Base-by-base conservation (phyloP, 345 rosid species). In the Populus euphratica region DNA sequence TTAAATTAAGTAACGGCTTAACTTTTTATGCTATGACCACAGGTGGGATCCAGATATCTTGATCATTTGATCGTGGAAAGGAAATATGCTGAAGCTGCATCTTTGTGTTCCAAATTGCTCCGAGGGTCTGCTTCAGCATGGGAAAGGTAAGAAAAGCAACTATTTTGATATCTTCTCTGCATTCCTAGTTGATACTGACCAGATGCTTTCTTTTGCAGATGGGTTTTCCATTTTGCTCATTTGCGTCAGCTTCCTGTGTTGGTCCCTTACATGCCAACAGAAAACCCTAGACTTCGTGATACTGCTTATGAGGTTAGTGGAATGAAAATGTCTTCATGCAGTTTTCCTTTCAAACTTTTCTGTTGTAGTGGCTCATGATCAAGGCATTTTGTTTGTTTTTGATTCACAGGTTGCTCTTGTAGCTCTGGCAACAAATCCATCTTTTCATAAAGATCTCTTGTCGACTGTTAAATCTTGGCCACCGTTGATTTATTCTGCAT, bases 181-280 rank as follows among this genome's bases (percentile, higher is more conserved):
- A 78, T 74, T 75, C 61, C 73, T 68, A 79, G 67, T 52, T 82
- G 56, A 74, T 76, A 79, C 62, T 79, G 50, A 78, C 50, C 10
- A 35, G 70, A 54, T 68, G 54, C 76, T 87, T 79, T 78, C 77
- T 79, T 80, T 54, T 78, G 67, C 91, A 96, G 99, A 81, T 96
- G 99, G 99, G 96, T 94, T 85, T 96, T 96, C 90, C 98, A 92
- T 81, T 96, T 96, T 88, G 99, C 99, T 76, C 98, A 94, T 85
- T 94, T 96, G 61, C 99, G 97, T 43, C 99, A 92, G 79, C 96
- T 96, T 69, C 98, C 97, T 68, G 96, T 91, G 44, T 86, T 96
- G 90, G 97, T 94, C 84, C 99, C 97, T 59, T 90, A 88, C 81
- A 94, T 96, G 73, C 99, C 99, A 72, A 92, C 94, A 21, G 92